Evolutionary conservation across 2,329 filamentous ascomycete species (phyloP), one percentile per base, ranked within the genome.

Genomic region (Ophiognomonia clavigignenti-juglandacearum): DNA sequence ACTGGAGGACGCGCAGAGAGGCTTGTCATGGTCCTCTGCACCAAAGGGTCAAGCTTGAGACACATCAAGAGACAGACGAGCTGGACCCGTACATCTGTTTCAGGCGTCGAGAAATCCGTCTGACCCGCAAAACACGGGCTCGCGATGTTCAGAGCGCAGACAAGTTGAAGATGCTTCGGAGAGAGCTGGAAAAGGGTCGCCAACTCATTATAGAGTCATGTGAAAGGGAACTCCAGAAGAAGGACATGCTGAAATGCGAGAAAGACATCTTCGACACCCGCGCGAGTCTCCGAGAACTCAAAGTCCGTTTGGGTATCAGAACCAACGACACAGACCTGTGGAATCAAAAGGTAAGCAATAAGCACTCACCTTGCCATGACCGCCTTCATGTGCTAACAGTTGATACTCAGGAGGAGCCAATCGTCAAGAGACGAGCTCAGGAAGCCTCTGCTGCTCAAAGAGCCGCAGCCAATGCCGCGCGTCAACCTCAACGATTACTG

Each of bases 81-180:
- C 82, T 88, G 59, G 93, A 98, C 68, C 93, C 93, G 40, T 98
- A 96, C 69, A 91, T 98, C 60, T 98, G 93, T 69, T 98, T 98
- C 79, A 83, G 93, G 63, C 83, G 93, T 57, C 87, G 93, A 54
- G 93, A 98, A 68, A 88, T 95, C 39, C 85, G 93, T 48, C 89
- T 95, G 64, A 92, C 90, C 41, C 86, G 93, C 58, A 98, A 97
- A 71, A 98, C 93, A 31, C 81, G 93, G 61, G 89, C 88, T 57
- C 83, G 93, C 61, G 93, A 98, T 71, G 88, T 88, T 29, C 92
- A 96, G 67, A 89, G 92, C 59, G 88, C 87, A 45, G 93, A 98
- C 64, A 96, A 96, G 66, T 78, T 98, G 56, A 93, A 93, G 72
- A 88, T 88, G 64, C 72, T 98, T 60, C 84, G 93, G 46, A 85